These are phyloP conservation scores for Datura wrightii DNA, from an alignment of 257 asterid genomes.

Conservation along the genomic window DNA sequence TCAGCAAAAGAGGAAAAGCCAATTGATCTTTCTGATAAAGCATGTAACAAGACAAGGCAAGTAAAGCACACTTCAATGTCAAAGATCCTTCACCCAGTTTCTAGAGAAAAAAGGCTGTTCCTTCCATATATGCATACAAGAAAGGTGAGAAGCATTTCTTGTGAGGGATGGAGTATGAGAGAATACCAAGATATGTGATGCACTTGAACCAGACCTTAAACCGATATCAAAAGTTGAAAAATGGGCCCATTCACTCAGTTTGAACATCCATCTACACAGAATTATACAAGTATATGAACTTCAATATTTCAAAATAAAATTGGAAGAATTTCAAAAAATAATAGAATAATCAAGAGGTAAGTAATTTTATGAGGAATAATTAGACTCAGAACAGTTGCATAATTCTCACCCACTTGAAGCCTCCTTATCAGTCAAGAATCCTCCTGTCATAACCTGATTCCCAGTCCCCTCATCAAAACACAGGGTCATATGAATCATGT, in stretches of 20 bases:
- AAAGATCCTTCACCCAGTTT: slow-evolving; percentile 9
- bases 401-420: slow-evolving; percentile 90
- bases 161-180: neutral
- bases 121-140: slow-evolving; percentile 1
- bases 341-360: slow-evolving; percentile 32
- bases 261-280: slow-evolving; percentile 88
- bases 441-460: slow-evolving; percentile 94
- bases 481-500: slow-evolving; percentile 86
- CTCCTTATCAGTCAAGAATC: slow-evolving; percentile 96
- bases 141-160: neutral
- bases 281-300: slow-evolving; percentile 34
- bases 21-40: neutral
- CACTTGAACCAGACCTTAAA: slow-evolving; percentile 92
- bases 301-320: slow-evolving; percentile 28
- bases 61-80: neutral
- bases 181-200: slow-evolving; percentile 90
- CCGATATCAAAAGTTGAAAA: slow-evolving; percentile 94
- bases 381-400: slow-evolving; percentile 13
- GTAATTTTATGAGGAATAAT: neutral
- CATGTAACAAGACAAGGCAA: slow-evolving; percentile 22
- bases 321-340: slow-evolving; percentile 11
- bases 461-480: slow-evolving; percentile 99
- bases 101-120: neutral
- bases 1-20: slow-evolving; percentile 13
- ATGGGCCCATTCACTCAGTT: slow-evolving; percentile 97